Evolutionary conservation across 2,329 filamentous ascomycete species (phyloP).

Genomic region (Bipolaris cookei): DNA sequence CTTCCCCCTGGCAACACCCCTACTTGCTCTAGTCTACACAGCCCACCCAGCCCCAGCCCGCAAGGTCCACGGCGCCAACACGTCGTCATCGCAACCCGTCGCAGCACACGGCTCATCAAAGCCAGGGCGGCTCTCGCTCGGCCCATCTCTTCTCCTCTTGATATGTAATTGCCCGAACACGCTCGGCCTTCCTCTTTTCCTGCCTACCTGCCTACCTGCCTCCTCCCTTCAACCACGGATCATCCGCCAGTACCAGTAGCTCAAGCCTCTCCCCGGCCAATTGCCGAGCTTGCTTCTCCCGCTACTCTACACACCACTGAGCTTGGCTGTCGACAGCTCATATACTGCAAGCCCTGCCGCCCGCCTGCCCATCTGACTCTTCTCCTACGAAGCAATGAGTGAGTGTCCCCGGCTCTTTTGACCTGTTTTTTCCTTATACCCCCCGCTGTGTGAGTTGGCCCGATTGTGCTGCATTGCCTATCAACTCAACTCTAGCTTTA

Average conservation of each 20-base stretch:
- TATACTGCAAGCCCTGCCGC: slow-evolving; percentile 18
- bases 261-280: slow-evolving; percentile 7
- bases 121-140: neutral
- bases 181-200: neutral
- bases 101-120: neutral
- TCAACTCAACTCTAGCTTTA: neutral
- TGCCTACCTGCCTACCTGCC: neutral
- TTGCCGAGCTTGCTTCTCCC: slow-evolving; percentile 3
- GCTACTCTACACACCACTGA: slow-evolving; percentile 8
- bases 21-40: neutral
- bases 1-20: neutral
- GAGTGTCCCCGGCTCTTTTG: slow-evolving; percentile 18
- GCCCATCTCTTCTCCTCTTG: neutral
- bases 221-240: neutral
- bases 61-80: too few species aligned
- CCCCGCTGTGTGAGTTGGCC: too few species aligned
- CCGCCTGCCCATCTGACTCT: slow-evolving; percentile 15
- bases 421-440: slow-evolving; percentile 11
- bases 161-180: neutral
- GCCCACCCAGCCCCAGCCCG: neutral
- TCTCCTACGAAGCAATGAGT: slow-evolving; percentile 24
- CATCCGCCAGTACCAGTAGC: neutral
- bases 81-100: neutral
- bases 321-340: slow-evolving; percentile 17
- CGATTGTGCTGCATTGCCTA: neutral